phyloP scores from a whole-genome alignment of 2,329 filamentous ascomycete genomes.

The Helotiales sp. region DNA sequence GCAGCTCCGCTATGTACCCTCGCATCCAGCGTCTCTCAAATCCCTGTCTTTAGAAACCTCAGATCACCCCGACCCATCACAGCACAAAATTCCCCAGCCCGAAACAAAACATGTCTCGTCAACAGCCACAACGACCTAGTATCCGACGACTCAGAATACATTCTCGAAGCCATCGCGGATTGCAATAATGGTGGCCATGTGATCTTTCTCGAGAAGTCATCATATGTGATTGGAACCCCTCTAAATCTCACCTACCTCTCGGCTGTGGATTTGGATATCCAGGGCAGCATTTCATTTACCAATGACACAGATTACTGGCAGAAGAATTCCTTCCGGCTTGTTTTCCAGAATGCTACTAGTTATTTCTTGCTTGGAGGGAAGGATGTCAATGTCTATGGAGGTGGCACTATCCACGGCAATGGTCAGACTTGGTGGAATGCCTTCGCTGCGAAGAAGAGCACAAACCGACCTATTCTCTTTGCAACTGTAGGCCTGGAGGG shows the following conservation, averaged over 20 bases:
- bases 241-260: conserved; percentile 66
- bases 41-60: conserved; percentile 16
- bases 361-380: conserved; percentile 10
- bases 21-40: conserved; percentile 12
- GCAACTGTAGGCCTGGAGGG: conserved; percentile 6
- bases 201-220: conserved; percentile 48
- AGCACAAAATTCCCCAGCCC: conserved; percentile 16
- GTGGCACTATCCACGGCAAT: conserved; percentile 11
- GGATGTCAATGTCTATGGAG: conserved; percentile 15
- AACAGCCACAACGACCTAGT: conserved; percentile 17
- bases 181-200: conserved; percentile 53
- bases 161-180: conserved; percentile 52
- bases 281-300: conserved; percentile 63
- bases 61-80: conserved; percentile 20
- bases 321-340: conserved; percentile 1
- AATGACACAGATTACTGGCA: conserved; percentile 69
- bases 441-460: conserved; percentile 5
- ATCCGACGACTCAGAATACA: conserved; percentile 54
- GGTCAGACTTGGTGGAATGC: conserved; percentile 15
- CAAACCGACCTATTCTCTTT: conserved; percentile 4
- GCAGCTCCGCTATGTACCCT: conserved; percentile 3
- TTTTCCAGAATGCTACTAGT: conserved; percentile 8
- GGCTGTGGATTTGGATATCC: conserved; percentile 63
- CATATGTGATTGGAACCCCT: conserved; percentile 53
- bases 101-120: conserved; percentile 22